These are phyloP conservation scores for Hevea brasiliensis DNA, from an alignment of 345 rosid genomes.

Conservation along the genomic window DNA sequence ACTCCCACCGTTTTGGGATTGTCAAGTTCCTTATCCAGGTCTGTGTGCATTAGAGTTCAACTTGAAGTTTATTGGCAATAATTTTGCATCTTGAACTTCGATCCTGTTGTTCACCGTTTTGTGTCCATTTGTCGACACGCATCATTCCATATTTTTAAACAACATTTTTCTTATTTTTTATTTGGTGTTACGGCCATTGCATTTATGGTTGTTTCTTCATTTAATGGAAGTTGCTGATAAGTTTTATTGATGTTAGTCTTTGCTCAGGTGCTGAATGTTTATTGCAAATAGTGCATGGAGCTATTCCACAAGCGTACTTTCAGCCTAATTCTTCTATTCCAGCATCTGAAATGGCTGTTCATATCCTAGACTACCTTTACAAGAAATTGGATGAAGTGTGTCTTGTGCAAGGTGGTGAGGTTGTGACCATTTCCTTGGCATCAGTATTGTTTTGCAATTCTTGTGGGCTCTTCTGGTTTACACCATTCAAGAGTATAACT, in stretches of 20 bases:
- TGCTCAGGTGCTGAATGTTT: conserved; percentile 71
- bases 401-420: conserved; percentile 95
- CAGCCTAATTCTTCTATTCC: conserved; percentile 50
- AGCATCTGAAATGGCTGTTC: conserved; percentile 61
- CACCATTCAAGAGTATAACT: conserved; percentile 10
- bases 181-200: background rate
- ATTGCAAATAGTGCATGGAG: conserved; percentile 67
- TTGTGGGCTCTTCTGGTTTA: conserved; percentile 13
- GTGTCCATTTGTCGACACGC: background rate
- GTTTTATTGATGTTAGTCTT: conserved; percentile 43
- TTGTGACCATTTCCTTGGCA: conserved; percentile 38
- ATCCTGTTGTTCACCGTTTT: background rate
- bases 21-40: conserved; percentile 77
- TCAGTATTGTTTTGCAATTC: conserved; percentile 7
- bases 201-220: conserved; percentile 12
- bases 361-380: conserved; percentile 78
- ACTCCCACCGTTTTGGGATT: conserved; percentile 84
- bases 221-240: conserved; percentile 36
- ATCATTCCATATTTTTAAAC: background rate
- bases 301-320: conserved; percentile 58
- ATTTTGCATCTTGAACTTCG: background rate
- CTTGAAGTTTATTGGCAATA: background rate
- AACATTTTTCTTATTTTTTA: background rate
- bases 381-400: conserved; percentile 72
- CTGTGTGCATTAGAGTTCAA: conserved; percentile 13